phyloP scores from a whole-genome alignment of 345 rosid species.

The Eucalyptus polyanthemos region DNA sequence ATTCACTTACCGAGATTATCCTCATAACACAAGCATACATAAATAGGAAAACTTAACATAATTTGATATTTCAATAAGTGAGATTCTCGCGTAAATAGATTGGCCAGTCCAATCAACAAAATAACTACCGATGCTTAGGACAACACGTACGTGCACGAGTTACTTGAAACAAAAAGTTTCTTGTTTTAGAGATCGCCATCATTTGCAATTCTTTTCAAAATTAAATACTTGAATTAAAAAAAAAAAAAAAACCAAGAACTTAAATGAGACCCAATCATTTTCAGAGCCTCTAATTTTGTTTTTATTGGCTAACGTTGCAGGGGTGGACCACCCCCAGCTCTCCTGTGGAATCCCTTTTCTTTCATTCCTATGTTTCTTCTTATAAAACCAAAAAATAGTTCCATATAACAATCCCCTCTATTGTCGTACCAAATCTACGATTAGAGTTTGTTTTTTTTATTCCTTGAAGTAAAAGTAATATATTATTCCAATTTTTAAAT shows the following conservation, averaged over 20 bases:
- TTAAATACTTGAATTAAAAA: too few relatives aligned
- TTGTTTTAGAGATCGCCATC: too few relatives aligned
- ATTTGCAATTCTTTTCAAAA: neutral
- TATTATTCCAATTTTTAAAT: neutral
- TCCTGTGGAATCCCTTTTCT: neutral
- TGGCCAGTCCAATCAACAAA: neutral
- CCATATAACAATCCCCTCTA: neutral
- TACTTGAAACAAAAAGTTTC: neutral
- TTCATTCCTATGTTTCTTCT: neutral
- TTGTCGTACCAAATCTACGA: neutral
- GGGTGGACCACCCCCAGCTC: neutral
- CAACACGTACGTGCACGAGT: neutral
- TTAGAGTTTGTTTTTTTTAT: too few relatives aligned
- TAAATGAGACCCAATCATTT: neutral
- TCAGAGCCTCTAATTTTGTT: neutral
- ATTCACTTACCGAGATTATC: neutral
- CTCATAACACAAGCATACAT: neutral
- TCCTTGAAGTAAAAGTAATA: too few relatives aligned
- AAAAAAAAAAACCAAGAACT: too few relatives aligned
- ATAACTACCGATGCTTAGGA: neutral
- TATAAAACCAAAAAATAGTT: neutral
- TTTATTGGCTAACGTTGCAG: neutral
- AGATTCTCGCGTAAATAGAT: neutral
- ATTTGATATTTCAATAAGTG: neutral
- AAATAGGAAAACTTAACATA: too few relatives aligned